Conservation (phyloP, 306 rosid species). For the Hippophae tibetana region DNA sequence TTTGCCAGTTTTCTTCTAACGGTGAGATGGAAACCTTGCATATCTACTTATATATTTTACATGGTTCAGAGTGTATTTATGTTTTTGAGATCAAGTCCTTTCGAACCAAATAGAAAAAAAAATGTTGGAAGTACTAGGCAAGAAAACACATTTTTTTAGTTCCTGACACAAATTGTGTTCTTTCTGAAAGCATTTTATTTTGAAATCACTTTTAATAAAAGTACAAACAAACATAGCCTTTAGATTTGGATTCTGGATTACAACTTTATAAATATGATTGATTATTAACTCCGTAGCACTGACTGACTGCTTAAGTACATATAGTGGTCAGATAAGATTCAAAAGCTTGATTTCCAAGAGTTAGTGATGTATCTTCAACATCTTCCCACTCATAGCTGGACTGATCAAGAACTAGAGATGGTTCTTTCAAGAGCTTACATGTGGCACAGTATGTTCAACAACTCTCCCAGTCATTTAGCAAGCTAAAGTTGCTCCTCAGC, state of each 20-base stretch:
- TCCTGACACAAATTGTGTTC: too few relatives aligned
- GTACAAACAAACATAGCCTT: too few relatives aligned
- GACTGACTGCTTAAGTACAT: slow-evolving; percentile 11
- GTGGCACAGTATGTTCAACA: slow-evolving; percentile 99
- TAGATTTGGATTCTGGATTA: too few relatives aligned
- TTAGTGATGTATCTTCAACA: slow-evolving; percentile 97
- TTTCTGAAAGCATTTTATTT: too few relatives aligned
- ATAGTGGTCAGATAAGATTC: slow-evolving; percentile 92
- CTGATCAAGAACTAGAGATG: slow-evolving; percentile 88
- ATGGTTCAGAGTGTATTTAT: background rate
- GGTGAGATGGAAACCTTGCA: slow-evolving; percentile 40
- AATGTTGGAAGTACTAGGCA: too few relatives aligned
- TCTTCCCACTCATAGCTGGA: slow-evolving; percentile 87
- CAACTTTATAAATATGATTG: background rate
- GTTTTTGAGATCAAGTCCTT: too few relatives aligned
- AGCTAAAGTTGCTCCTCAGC: slow-evolving; percentile 19
- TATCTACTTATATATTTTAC: background rate
- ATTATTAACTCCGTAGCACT: slow-evolving; percentile 1
- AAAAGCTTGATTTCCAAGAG: slow-evolving; percentile 93
- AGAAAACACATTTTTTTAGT: too few relatives aligned
- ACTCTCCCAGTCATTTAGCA: slow-evolving; percentile 87
- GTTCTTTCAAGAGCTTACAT: slow-evolving; percentile 95
- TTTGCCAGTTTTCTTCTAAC: slow-evolving; percentile 96
- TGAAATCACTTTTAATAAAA: slow-evolving; percentile 1
- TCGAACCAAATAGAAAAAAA: too few relatives aligned